phyloP scores from a whole-genome alignment of 306 rosid genomes.

The Cicer judaicum region DNA sequence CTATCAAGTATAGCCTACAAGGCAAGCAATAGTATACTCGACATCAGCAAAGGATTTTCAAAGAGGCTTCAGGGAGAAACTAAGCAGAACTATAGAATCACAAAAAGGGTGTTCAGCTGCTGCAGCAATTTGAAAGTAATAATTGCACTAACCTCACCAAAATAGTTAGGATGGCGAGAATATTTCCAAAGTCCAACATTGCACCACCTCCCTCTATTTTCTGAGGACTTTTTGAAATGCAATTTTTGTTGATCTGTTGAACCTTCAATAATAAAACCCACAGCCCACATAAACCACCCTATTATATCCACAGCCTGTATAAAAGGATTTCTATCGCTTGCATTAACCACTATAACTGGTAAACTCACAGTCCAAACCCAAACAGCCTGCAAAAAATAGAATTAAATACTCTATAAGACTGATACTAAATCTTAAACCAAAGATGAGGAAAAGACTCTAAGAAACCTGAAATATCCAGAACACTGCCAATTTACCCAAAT shows the following conservation, averaged over 20 bases:
- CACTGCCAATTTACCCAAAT: too few relatives aligned
- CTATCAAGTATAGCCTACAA: slow-evolving; percentile 13
- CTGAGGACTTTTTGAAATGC: slow-evolving; percentile 61
- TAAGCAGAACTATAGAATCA: slow-evolving; percentile 27
- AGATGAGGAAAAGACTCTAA: too few relatives aligned
- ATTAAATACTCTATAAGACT: too few relatives aligned
- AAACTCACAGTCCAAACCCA: too few relatives aligned
- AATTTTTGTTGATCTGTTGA: slow-evolving; percentile 90
- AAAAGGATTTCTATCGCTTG: too few relatives aligned
- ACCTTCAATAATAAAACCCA: slow-evolving; percentile 78
- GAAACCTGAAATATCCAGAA: too few relatives aligned
- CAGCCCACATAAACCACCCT: slow-evolving; percentile 87
- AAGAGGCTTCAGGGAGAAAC: not conserved
- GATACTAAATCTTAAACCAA: too few relatives aligned
- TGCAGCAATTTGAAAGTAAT: slow-evolving; percentile 35
- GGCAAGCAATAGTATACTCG: not conserved
- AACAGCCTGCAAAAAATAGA: too few relatives aligned
- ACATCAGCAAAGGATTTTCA: slow-evolving; percentile 14
- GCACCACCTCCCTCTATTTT: slow-evolving; percentile 92
- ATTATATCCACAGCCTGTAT: slow-evolving; percentile 66
- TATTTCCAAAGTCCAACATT: slow-evolving; percentile 80
- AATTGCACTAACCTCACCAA: slow-evolving; percentile 82
- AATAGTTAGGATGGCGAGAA: slow-evolving; percentile 97
- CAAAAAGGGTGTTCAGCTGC: slow-evolving; percentile 5
- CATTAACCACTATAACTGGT: too few relatives aligned